Percentiles rank a stretch among this genome's conserved stretches.
Conservation (phyloP, 192 early-diverging fungal genomes). For the Phycomyces blakesleeanus region DNA sequence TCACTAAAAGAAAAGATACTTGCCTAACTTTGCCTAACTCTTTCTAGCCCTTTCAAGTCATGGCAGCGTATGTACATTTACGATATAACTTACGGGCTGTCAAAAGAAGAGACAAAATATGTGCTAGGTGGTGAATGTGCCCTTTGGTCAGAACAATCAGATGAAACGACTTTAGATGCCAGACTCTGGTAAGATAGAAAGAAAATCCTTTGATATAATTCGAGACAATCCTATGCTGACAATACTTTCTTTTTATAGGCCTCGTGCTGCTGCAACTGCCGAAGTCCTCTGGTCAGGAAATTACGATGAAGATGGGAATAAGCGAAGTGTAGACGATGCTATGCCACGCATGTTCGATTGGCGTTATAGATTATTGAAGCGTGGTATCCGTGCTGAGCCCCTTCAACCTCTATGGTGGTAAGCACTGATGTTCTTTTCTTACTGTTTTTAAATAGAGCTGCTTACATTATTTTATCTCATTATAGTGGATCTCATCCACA, state of each 20-base stretch:
- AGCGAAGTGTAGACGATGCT: constrained; percentile 57
- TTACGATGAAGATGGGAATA: constrained; percentile 40
- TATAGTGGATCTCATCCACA: neutral
- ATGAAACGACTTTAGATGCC: constrained; percentile 58
- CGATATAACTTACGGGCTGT: constrained; percentile 56
- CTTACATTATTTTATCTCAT: neutral
- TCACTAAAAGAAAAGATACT: too few relatives aligned
- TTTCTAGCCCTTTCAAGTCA: constrained; percentile 61
- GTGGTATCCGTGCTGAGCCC: constrained; percentile 65
- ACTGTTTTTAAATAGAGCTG: neutral
- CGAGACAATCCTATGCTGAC: too few relatives aligned
- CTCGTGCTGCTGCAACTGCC: constrained; percentile 65
- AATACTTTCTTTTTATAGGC: too few relatives aligned
- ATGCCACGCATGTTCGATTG: constrained; percentile 64
- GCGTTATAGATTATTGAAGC: constrained; percentile 64
- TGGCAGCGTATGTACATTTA: constrained; percentile 77
- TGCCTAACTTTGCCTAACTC: neutral
- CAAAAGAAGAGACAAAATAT: constrained; percentile 42
- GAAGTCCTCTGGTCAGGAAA: constrained; percentile 49
- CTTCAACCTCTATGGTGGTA: constrained; percentile 55
- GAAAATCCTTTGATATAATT: too few relatives aligned
- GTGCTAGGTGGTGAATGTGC: constrained; percentile 73
- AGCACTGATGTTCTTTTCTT: neutral
- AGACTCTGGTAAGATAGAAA: constrained; percentile 66
- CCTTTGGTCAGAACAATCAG: constrained; percentile 72